phyloP scores from a whole-genome alignment of 805 yeast species.

The Kuraishia cidri region DNA sequence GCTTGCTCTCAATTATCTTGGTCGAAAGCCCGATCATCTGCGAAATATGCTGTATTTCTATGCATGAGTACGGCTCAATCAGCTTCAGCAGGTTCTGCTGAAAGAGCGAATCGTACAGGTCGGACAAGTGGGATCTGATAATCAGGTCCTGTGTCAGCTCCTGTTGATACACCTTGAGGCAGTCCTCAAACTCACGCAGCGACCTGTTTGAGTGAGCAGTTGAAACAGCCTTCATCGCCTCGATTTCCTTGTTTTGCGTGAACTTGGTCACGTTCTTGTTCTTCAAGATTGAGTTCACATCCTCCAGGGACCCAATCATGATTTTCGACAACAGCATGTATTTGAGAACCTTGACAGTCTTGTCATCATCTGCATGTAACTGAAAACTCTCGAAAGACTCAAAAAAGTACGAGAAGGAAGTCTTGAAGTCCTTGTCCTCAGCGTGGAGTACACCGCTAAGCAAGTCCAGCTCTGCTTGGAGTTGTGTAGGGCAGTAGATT shows the following conservation, averaged over 20 bases:
- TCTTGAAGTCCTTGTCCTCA: conserved; percentile 93
- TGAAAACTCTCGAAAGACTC: conserved; percentile 92
- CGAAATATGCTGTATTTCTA: conserved; percentile 87
- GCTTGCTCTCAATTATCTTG: conserved; percentile 86
- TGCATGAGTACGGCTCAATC: conserved; percentile 92
- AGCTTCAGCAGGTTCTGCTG: conserved; percentile 91
- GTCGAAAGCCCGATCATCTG: conserved; percentile 80
- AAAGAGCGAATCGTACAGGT: conserved; percentile 84
- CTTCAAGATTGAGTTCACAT: conserved; percentile 67
- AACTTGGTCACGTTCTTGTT: conserved; percentile 43
- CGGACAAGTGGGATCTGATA: conserved; percentile 85
- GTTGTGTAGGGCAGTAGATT: conserved; percentile 86
- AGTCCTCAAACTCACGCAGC: conserved; percentile 82
- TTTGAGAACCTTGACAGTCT: conserved; percentile 71
- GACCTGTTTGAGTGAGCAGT: conserved; percentile 86
- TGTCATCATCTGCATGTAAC: conserved; percentile 33
- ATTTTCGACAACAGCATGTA: conserved; percentile 90
- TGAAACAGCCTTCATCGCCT: conserved; percentile 93
- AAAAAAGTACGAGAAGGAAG: conserved; percentile 90
- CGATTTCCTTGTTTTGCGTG: conserved; percentile 70
- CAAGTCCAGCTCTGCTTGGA: conserved; percentile 90
- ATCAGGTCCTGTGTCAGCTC: conserved; percentile 84
- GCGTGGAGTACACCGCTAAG: conserved; percentile 95
- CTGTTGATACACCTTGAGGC: conserved; percentile 56
- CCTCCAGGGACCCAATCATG: conserved; percentile 84